phyloP scores from a whole-genome alignment of 2,329 filamentous ascomycete genomes.

The Macroventuria anomochaeta region DNA sequence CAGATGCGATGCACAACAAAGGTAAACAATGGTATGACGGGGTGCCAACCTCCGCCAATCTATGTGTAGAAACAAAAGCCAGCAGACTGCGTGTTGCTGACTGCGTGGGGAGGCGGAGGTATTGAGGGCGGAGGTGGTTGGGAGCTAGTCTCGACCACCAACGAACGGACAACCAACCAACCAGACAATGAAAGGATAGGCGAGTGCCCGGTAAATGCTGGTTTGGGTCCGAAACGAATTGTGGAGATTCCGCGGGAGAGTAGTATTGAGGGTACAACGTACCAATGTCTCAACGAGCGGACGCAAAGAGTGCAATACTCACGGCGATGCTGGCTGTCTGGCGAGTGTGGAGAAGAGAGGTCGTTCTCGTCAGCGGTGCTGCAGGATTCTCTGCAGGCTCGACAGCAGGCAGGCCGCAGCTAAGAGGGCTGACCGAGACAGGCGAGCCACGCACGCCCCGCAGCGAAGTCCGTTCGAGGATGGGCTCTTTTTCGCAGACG shows the following conservation, averaged over 20 bases:
- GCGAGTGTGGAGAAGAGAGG: slow-evolving; percentile 35
- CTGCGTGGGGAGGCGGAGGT: slow-evolving; percentile 44
- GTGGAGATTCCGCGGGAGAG: neutral
- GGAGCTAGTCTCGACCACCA: slow-evolving; percentile 43
- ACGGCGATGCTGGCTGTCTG: slow-evolving; percentile 24
- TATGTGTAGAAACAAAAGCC: slow-evolving; percentile 31
- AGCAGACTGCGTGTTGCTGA: slow-evolving; percentile 34
- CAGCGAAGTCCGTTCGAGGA: slow-evolving; percentile 36
- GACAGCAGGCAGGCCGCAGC: slow-evolving; percentile 50
- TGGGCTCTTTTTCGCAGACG: slow-evolving; percentile 34
- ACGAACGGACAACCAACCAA: slow-evolving; percentile 31
- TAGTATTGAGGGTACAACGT: slow-evolving; percentile 20
- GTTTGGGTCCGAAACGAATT: slow-evolving; percentile 28
- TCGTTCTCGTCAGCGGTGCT: slow-evolving; percentile 47
- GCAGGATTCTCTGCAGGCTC: slow-evolving; percentile 47
- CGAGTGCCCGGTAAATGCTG: slow-evolving; percentile 47
- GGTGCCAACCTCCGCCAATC: slow-evolving; percentile 28
- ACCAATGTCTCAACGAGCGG: slow-evolving; percentile 37
- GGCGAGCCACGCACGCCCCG: slow-evolving; percentile 46
- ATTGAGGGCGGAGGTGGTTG: slow-evolving; percentile 52
- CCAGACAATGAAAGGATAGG: slow-evolving; percentile 45
- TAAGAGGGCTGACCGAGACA: slow-evolving; percentile 50
- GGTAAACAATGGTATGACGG: slow-evolving; percentile 16
- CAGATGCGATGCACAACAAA: slow-evolving; percentile 18
- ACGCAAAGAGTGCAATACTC: slow-evolving; percentile 23